These are phyloP conservation scores for Fomitopsis pinicola DNA, from an alignment of 1,284 basidiomycete species.

Conservation along the genomic window DNA sequence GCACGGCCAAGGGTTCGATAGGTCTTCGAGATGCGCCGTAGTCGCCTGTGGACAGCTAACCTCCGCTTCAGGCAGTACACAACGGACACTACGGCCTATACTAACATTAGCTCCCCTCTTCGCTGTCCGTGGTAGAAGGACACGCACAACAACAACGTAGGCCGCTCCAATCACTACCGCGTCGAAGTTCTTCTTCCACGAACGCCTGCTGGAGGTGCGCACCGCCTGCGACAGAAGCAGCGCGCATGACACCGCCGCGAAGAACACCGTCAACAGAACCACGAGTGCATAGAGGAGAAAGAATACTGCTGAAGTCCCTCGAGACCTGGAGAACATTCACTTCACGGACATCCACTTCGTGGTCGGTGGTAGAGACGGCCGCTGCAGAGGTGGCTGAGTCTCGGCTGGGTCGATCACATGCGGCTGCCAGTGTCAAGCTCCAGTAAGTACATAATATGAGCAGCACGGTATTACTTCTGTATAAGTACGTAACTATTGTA, in stretches of 20 bases:
- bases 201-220: constrained; percentile 47
- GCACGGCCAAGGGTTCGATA: constrained; percentile 55
- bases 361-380: not conserved
- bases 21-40: constrained; percentile 70
- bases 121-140: not conserved
- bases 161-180: constrained; percentile 60
- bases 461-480: too few species aligned
- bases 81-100: constrained; percentile 49
- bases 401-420: not conserved
- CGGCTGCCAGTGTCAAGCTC: too few species aligned
- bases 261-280: constrained; percentile 49
- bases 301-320: constrained; percentile 25
- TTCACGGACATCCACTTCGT: constrained; percentile 6
- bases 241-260: constrained; percentile 56
- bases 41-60: constrained; percentile 54
- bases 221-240: constrained; percentile 67
- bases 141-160: constrained; percentile 61
- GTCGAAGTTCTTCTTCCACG: constrained; percentile 60
- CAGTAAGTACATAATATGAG: too few species aligned
- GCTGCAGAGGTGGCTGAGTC: not conserved
- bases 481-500: too few species aligned
- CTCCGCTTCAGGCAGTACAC: constrained; percentile 63
- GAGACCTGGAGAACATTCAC: constrained; percentile 24
- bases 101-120: not conserved
- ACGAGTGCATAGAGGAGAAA: constrained; percentile 44